Conservation (phyloP, 1,284 basidiomycete genomes). For the Chiua sp. region DNA sequence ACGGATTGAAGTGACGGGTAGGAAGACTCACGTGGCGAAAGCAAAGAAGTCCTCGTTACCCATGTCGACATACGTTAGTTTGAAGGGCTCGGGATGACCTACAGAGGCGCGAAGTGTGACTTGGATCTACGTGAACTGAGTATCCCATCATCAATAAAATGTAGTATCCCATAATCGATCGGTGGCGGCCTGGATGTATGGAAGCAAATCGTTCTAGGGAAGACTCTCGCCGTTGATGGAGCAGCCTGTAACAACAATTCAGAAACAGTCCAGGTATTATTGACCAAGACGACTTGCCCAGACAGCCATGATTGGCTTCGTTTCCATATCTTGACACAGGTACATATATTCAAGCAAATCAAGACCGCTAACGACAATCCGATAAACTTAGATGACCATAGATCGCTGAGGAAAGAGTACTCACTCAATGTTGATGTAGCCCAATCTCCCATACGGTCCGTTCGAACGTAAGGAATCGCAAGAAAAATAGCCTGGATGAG, state of each 20-base stretch:
- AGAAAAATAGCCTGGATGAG: background rate
- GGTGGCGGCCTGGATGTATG: conserved; percentile 70
- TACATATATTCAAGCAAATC: conserved; percentile 70
- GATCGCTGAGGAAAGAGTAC: conserved; percentile 14
- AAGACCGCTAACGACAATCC: conserved; percentile 50
- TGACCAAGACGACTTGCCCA: conserved; percentile 56
- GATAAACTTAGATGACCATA: background rate
- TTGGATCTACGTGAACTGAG: conserved; percentile 28
- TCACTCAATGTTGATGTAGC: conserved; percentile 70
- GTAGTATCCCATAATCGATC: conserved; percentile 43
- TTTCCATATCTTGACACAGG: conserved; percentile 66
- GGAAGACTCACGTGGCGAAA: conserved; percentile 31
- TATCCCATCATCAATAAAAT: background rate
- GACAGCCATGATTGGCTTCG: conserved; percentile 73
- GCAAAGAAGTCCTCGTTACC: conserved; percentile 70
- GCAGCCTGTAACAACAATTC: conserved; percentile 46
- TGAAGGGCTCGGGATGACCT: conserved; percentile 66
- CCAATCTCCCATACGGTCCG: conserved; percentile 67
- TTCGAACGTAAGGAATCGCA: conserved; percentile 2
- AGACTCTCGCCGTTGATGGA: conserved; percentile 58
- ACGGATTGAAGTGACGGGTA: background rate
- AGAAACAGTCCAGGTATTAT: background rate
- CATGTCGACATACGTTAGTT: conserved; percentile 65
- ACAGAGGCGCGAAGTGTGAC: conserved; percentile 66
- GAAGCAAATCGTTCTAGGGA: conserved; percentile 55